A percentile compares a stretch with the other conserved stretches of the same genome.
Evolutionary conservation across 768 basidiomycete species (phyloP).

Genomic region (Hemileccinum rubropunctum): DNA sequence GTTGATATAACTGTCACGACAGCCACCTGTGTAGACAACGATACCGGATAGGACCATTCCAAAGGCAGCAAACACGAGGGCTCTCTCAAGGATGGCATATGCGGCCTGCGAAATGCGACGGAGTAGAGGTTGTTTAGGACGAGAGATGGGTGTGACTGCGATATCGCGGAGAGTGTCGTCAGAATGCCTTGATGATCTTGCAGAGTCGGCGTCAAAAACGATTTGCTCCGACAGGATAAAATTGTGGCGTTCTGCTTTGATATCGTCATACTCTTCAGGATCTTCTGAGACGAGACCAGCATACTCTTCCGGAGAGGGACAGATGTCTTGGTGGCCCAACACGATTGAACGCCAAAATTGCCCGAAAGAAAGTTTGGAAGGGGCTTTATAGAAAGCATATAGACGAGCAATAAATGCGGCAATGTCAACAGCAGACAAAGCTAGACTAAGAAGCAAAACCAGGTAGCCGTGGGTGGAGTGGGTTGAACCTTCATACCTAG

Average conservation of each 20-base stretch:
- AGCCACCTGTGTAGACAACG: slow-evolving; percentile 83
- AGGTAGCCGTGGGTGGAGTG: slow-evolving; percentile 68
- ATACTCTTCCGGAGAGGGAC: slow-evolving; percentile 44
- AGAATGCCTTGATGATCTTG: slow-evolving; percentile 43
- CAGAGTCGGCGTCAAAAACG: slow-evolving; percentile 47
- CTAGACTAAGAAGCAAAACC: slow-evolving; percentile 44
- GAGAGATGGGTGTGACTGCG: slow-evolving; percentile 17
- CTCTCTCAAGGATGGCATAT: slow-evolving; percentile 58
- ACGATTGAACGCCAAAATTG: slow-evolving; percentile 59
- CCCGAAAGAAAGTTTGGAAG: slow-evolving; percentile 44
- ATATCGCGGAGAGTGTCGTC: slow-evolving; percentile 55
- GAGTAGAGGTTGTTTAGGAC: slow-evolving; percentile 27
- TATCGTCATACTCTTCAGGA: slow-evolving; percentile 52
- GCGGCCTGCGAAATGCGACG: slow-evolving; percentile 42
- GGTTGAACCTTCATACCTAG: slow-evolving; percentile 64
- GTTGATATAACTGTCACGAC: slow-evolving; percentile 74
- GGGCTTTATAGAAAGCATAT: slow-evolving; percentile 43
- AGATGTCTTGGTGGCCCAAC: slow-evolving; percentile 42
- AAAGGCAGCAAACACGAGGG: slow-evolving; percentile 70
- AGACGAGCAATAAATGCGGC: slow-evolving; percentile 49
- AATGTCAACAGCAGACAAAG: slow-evolving; percentile 54
- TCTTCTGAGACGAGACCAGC: slow-evolving; percentile 54
- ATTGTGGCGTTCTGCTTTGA: slow-evolving; percentile 37
- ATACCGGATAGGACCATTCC: slow-evolving; percentile 66
- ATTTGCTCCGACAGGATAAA: slow-evolving; percentile 54